Evolutionary conservation across 495 filamentous ascomycete genomes (phyloP).

Genomic region (Aspergillus steynii): DNA sequence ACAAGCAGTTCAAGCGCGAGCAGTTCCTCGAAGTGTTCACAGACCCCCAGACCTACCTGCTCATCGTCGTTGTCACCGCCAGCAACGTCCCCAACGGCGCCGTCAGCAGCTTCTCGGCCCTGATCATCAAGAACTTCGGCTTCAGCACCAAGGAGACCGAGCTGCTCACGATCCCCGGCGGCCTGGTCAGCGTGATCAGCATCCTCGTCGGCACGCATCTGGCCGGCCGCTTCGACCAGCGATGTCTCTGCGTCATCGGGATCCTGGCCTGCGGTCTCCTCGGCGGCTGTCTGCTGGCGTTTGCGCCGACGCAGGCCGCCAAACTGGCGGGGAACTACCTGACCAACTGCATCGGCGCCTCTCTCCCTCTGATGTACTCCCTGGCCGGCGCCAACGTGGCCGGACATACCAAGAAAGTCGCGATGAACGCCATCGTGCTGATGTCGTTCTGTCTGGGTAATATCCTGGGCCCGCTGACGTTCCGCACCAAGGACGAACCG

Average conservation of each 20-base stretch:
- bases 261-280: slow-evolving; percentile 44
- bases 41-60: slow-evolving; percentile 34
- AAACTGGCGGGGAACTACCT: slow-evolving; percentile 42
- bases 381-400: slow-evolving; percentile 45
- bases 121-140: slow-evolving; percentile 58
- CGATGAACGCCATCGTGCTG: slow-evolving; percentile 56
- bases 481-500: slow-evolving; percentile 39
- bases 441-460: slow-evolving; percentile 63
- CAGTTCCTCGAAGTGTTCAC: slow-evolving; percentile 42
- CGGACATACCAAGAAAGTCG: slow-evolving; percentile 54
- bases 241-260: slow-evolving; percentile 48
- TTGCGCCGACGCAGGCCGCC: slow-evolving; percentile 37
- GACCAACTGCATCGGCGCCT: slow-evolving; percentile 39
- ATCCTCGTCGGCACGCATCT: slow-evolving; percentile 51
- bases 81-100: slow-evolving; percentile 28
- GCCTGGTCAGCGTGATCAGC: slow-evolving; percentile 54
- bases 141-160: slow-evolving; percentile 56
- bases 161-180: slow-evolving; percentile 65
- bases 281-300: slow-evolving; percentile 62
- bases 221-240: slow-evolving; percentile 44
- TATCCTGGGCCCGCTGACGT: slow-evolving; percentile 57
- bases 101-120: slow-evolving; percentile 34
- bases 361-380: slow-evolving; percentile 43
- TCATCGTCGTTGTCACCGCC: slow-evolving; percentile 30
- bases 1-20: slow-evolving; percentile 51